Percentiles rank a stretch among this genome's conserved stretches.
Evolutionary conservation across 2,329 filamentous ascomycete species (phyloP).

Genomic region (Tolypocladium tropicale): DNA sequence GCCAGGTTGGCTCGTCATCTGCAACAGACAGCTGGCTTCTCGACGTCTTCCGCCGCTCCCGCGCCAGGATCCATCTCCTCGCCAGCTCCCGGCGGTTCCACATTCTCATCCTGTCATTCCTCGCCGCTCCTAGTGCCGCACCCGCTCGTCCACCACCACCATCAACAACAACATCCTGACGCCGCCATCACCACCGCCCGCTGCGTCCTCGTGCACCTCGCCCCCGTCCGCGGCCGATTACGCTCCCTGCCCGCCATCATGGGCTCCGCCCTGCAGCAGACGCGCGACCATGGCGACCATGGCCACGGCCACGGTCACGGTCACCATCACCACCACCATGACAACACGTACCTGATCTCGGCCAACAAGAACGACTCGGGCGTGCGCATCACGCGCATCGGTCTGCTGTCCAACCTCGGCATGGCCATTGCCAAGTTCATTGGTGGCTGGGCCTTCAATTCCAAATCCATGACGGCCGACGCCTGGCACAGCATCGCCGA

Average conservation of each 20-base stretch:
- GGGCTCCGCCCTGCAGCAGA: slow-evolving; percentile 20
- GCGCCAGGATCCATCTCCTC: background rate
- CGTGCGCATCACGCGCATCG: slow-evolving; percentile 50
- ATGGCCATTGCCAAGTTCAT: slow-evolving; percentile 93
- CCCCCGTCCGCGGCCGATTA: slow-evolving; percentile 10
- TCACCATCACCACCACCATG: slow-evolving; percentile 73
- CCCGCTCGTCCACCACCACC: background rate
- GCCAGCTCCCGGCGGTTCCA: background rate
- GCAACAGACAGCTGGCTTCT: slow-evolving; percentile 2
- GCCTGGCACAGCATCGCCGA: slow-evolving; percentile 94
- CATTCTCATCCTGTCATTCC: slow-evolving; percentile 2
- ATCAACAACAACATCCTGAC: background rate
- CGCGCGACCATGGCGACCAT: slow-evolving; percentile 19
- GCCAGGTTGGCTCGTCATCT: background rate
- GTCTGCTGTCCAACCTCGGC: slow-evolving; percentile 68
- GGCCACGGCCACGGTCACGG: slow-evolving; percentile 37
- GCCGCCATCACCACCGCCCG: slow-evolving; percentile 2
- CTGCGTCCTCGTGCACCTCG: slow-evolving; percentile 9
- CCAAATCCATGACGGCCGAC: slow-evolving; percentile 84
- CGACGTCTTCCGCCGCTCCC: background rate
- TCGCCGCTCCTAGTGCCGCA: background rate
- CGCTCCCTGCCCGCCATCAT: slow-evolving; percentile 14
- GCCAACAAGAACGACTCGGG: slow-evolving; percentile 64
- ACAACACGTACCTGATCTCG: slow-evolving; percentile 78
- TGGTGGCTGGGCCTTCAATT: slow-evolving; percentile 90